Conservation (phyloP, 176 grass and related monocot genomes). For the Aechmea fasciata region DNA sequence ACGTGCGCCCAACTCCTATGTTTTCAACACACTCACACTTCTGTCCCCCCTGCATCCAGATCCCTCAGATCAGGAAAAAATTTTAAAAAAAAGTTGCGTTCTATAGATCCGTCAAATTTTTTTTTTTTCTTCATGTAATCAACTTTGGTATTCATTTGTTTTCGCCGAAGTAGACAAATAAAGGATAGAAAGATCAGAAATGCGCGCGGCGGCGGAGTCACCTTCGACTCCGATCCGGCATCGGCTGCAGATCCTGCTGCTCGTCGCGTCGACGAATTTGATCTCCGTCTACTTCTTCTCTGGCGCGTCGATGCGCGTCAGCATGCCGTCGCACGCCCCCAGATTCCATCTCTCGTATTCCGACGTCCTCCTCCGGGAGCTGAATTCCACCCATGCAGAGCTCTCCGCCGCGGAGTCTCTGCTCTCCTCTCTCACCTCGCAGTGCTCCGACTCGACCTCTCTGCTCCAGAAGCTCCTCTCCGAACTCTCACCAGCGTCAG, state of each 20-base stretch:
- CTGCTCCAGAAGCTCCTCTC: slow-evolving; percentile 61
- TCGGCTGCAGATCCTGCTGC: slow-evolving; percentile 51
- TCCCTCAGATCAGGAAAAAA: no score
- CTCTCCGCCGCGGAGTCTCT: slow-evolving; percentile 11
- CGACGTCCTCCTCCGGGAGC: slow-evolving; percentile 39
- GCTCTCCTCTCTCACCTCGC: slow-evolving; percentile 19
- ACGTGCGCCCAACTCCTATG: not conserved
- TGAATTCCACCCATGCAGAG: slow-evolving; percentile 43
- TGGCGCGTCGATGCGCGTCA: slow-evolving; percentile 41
- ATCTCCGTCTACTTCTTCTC: slow-evolving; percentile 75
- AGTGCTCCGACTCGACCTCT: slow-evolving; percentile 36
- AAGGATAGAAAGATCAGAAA: no score
- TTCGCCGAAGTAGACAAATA: no score
- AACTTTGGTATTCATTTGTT: no score
- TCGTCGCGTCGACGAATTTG: slow-evolving; percentile 61
- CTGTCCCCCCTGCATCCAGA: no score
- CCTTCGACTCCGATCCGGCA: not conserved
- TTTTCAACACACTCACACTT: no score
- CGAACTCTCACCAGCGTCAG: slow-evolving; percentile 14
- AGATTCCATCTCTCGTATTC: slow-evolving; percentile 70
- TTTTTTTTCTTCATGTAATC: no score
- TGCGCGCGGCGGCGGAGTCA: no score
- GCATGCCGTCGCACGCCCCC: slow-evolving; percentile 40
- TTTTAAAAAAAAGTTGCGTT: no score
- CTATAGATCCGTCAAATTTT: no score